Base-by-base conservation (phyloP, 2,329 filamentous ascomycete genomes). In the Tolypocladium cylindrosporum region DNA sequence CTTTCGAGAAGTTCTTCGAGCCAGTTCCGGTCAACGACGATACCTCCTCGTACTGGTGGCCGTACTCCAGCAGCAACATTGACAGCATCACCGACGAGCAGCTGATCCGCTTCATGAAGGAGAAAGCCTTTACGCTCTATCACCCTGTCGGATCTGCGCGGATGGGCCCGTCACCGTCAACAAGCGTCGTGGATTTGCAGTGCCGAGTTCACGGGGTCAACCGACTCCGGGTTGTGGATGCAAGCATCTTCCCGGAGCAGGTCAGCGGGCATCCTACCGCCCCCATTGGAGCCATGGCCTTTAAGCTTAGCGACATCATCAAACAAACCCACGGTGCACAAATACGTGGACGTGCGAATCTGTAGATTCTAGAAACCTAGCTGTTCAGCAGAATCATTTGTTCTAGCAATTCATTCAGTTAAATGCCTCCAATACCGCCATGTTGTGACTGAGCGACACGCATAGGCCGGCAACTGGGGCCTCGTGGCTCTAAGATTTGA, bases 191-290 rank as follows among this genome's bases (percentile, higher is more conserved):
- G 24, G 43, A 48, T 31, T 24, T 48, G 27, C 43, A 48, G 7
- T 48, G 43, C 43, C 27, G 43, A 31, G 43, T 48, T 19, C 43
- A 48, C 13, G 43, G 43, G 13, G 43, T 48, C 63, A 62, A 72
- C 3, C 75, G 77, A 0, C 68, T 86, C 54, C 72, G 83, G 34
- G 82, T 85, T 19, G 81, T 85, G 3, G 83, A 85, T 71, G 82
- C 80, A 2, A 78, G 74, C 34, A 74, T 78, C 6, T 85, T 80
- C 60, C 80, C 81, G 1, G 74, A 73, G 61, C 62, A 64, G 34
- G 54, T 64, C 43, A 62, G 60, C 51, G 62, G 62, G 4, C 62
- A 64, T 56, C 62, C 62, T 27, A 63, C 61, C 11, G 62, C 62
- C 14, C 60, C 58, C 3, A 59, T 64, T 42, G 63, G 61, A 10